These are phyloP conservation scores for Chamaecrista fasciculata DNA, from an alignment of 306 rosid species.

Conservation along the genomic window DNA sequence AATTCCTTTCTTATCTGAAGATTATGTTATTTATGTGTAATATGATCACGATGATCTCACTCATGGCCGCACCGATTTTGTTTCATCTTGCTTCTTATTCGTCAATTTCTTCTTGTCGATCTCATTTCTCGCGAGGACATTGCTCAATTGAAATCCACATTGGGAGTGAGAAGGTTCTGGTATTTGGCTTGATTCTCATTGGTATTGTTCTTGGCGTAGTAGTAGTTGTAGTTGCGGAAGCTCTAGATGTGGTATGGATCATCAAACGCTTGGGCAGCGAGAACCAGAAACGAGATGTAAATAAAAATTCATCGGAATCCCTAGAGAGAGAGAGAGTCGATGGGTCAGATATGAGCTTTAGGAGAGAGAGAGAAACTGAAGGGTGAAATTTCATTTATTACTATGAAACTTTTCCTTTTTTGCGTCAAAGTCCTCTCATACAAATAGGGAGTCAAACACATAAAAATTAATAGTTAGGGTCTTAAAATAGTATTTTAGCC, in stretches of 20 bases:
- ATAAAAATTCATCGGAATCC: slow-evolving; percentile 28
- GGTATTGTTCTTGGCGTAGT: slow-evolving; percentile 70
- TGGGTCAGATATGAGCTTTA: no score
- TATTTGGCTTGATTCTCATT: slow-evolving; percentile 41
- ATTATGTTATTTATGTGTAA: no score
- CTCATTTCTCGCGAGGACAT: neutral
- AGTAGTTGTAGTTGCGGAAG: slow-evolving; percentile 55
- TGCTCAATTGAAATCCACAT: neutral
- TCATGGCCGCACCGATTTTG: neutral
- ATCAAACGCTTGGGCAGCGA: slow-evolving; percentile 48
- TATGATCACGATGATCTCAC: neutral
- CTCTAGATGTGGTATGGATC: slow-evolving; percentile 42
- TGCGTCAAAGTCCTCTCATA: no score
- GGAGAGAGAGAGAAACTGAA: no score
- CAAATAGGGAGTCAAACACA: no score
- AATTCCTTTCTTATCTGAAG: neutral
- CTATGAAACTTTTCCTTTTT: no score
- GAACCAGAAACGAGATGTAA: slow-evolving; percentile 27
- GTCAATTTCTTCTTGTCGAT: neutral
- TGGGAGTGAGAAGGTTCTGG: slow-evolving; percentile 32
- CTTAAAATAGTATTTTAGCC: no score
- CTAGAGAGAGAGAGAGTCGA: no score
- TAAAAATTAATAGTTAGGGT: no score
- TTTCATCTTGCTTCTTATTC: neutral
- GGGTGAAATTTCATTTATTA: no score